These are phyloP conservation scores for Plasmopara muralis DNA, from an alignment of 352 stramenopile genomes.

Conservation along the genomic window DNA sequence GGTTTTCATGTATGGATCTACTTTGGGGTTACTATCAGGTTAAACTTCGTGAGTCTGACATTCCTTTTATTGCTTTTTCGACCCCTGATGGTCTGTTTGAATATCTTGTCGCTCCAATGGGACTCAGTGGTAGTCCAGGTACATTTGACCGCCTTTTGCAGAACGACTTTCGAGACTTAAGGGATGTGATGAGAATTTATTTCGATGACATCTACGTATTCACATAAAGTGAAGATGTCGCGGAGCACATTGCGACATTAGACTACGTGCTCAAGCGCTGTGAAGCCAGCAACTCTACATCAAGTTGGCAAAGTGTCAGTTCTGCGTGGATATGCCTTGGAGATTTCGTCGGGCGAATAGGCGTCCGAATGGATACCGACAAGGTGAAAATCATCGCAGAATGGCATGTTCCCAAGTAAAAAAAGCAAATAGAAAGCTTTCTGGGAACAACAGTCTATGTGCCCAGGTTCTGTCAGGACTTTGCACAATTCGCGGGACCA, in stretches of 20 bases:
- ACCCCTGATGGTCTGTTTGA: no score
- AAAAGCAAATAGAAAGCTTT: neutral
- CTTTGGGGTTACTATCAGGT: no score
- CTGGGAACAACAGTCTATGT: neutral
- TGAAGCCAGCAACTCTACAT: conserved; percentile 4
- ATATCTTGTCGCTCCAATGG: no score
- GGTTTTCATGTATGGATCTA: no score
- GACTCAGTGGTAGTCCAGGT: no score
- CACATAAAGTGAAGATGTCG: neutral
- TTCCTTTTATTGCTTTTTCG: no score
- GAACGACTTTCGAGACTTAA: neutral
- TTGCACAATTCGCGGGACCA: conserved; percentile 1
- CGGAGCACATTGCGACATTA: conserved; percentile 3
- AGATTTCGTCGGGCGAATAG: neutral
- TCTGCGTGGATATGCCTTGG: conserved; percentile 1
- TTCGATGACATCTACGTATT: conserved; percentile 10
- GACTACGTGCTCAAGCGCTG: conserved; percentile 2
- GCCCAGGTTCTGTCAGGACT: conserved; percentile 1
- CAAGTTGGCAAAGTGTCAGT: conserved; percentile 5
- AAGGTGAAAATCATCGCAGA: conserved; percentile 10
- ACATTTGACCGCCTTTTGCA: neutral
- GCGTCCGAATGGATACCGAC: conserved; percentile 4
- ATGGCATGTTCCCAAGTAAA: neutral
- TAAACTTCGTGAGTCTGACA: no score
- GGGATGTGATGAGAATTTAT: conserved; percentile 5